Base-by-base conservation (phyloP, 768 basidiomycete species). In the Paxillus ammoniavirescens region DNA sequence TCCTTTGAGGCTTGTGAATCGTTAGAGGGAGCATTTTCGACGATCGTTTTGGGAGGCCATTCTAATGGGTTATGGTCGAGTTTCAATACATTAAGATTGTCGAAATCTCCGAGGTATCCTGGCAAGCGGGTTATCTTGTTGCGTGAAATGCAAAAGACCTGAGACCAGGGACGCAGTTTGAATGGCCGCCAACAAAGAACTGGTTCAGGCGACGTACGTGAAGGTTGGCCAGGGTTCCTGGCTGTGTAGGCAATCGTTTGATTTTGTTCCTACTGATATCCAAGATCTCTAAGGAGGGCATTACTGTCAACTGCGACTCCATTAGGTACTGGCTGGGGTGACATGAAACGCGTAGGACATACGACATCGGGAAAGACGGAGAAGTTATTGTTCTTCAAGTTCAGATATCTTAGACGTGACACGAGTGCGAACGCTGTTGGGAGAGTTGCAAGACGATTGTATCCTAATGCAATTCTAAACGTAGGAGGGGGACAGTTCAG, bases 241-340 rank as follows among this genome's bases (percentile, higher is more conserved):
- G 89, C 55, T 85, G 79, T 4, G 81, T 72, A 10, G 97, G 97
- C 18, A 98, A 74, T 46, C 77, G 74, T 66, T 81, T 86, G 61
- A 99, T 82, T 72, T 87, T 91, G 74, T 99, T 99, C 59, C 91
- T 85, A 59, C 92, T 94, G 41, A 99, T 80, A 69, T 99, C 97
- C 58, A 99, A 75, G 54, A 94, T 96, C 72, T 99, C 96, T 50
- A 99, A 78, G 6, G 87, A 87, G 3, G 87, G 83, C 75, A 98
- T 84, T 15, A 83, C 74, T 42, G 90, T 92, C 42, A 97, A 77
- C 94, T 96, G 60, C 12, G 42, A 33, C 18, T 31, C 17, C 18
- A 50, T 71, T 31, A 65, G 59, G 42, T 4, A 23, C 10, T 12
- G 28, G 21, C 14, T 51, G 38, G 33, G 23, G 44, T 18, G 50